Base-by-base conservation (phyloP, 345 rosid species). In the Eucalyptus erythrocorys region DNA sequence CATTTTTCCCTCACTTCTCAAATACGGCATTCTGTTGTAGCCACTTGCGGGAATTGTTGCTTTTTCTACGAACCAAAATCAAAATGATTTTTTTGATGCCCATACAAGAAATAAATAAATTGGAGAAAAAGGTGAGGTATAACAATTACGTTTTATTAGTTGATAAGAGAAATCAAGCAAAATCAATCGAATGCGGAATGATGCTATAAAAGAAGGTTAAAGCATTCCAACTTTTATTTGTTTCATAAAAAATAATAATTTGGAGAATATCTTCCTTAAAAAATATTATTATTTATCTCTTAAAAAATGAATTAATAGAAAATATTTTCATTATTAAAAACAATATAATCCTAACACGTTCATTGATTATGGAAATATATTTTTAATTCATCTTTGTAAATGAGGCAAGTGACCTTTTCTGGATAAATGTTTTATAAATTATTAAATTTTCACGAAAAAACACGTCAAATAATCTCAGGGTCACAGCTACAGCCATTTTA, bases 231-330 rank as follows among this genome's bases (percentile, higher is more conserved):
- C 2, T 32, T 1, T 17, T 6, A 15, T 5, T 64, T 64, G 19
- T 66, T 66, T n/a, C 21, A n/a, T 32, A 8, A n/a, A 8, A 4
- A 4, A 13, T 0, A 14, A n/a, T 1, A 15, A 14, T 32, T 30
- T 1, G 22, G 5, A n/a, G 17, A 32, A 66, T n/a, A 2, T 66
- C 34, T 32, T 66, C 3, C 40, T 66, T 66, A 7, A 66, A 55
- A 55, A 24, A 24, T 22, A 32, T 6, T 4, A 4, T 6, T 16
- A 0, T n/a, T 66, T 66, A 64, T 32, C 79, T n/a, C 5, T 61
- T 27, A 30, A 59, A 26, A 59, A 66, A 7, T 15, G 2, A 1
- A 66, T 32, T 3, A 66, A 66, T 8, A n/a, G 15, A 66, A 66
- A 3, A n/a, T n/a, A n/a, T 66, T 66, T n/a, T n/a, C 21, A 17